Conservation (phyloP, 768 basidiomycete species). For the Russula sp. region DNA sequence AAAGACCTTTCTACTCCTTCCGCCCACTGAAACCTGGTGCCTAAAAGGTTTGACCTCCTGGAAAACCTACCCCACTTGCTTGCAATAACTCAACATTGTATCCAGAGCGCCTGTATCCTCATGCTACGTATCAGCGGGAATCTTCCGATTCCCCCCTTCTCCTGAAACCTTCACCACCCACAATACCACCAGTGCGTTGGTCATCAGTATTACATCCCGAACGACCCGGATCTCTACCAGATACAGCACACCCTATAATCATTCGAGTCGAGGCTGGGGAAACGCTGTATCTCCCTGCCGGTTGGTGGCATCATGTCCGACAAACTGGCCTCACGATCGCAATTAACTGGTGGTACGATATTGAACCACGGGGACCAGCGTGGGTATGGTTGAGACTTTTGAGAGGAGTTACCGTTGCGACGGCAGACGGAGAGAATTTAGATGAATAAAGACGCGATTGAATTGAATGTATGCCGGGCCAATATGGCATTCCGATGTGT, state of each 20-base stretch:
- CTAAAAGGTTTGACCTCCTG: slow-evolving; percentile 56
- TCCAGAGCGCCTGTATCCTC: slow-evolving; percentile 59
- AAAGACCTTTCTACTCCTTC: slow-evolving; percentile 83
- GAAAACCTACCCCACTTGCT: slow-evolving; percentile 5
- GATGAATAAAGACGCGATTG: slow-evolving; percentile 6
- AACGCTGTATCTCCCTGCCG: slow-evolving; percentile 83
- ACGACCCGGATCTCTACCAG: slow-evolving; percentile 45
- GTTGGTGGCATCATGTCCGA: slow-evolving; percentile 92
- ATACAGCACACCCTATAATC: slow-evolving; percentile 59
- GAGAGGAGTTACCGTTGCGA: slow-evolving; percentile 35
- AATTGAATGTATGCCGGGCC: background rate
- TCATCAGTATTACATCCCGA: slow-evolving; percentile 67
- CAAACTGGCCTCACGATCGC: slow-evolving; percentile 68
- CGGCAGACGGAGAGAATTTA: slow-evolving; percentile 13
- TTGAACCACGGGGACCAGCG: slow-evolving; percentile 65
- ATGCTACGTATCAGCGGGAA: slow-evolving; percentile 52
- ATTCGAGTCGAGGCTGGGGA: slow-evolving; percentile 71
- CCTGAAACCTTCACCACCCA: slow-evolving; percentile 50
- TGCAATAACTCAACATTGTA: slow-evolving; percentile 6
- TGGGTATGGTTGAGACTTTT: slow-evolving; percentile 70
- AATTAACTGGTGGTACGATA: slow-evolving; percentile 89
- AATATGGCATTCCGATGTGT: background rate
- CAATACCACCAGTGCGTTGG: slow-evolving; percentile 67
- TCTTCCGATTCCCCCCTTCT: slow-evolving; percentile 38
- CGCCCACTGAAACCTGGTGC: slow-evolving; percentile 87